Base-by-base conservation (phyloP, 2,329 filamentous ascomycete genomes). In the Alternaria sp. region DNA sequence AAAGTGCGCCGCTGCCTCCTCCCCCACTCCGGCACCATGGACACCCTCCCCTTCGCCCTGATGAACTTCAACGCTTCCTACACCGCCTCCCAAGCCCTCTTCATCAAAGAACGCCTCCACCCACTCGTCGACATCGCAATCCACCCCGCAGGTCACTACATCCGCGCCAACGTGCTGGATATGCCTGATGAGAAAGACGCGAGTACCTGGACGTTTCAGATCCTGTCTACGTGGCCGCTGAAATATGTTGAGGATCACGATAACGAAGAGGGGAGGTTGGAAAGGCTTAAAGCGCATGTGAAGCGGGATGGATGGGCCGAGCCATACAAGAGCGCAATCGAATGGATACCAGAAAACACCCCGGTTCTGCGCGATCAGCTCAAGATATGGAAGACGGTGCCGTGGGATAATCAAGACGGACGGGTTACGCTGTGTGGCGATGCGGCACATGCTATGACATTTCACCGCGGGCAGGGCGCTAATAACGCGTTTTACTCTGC, bases 361-460 rank as follows among this genome's bases (percentile, higher is more conserved):
- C 56, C 49, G 3, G 65, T 79, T 5, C 57, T 74, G 36, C 70
- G 72, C 32, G 78, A 78, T 56, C 70, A 74, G 44, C 66, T 81
- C 28, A 75, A 77, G 55, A 75, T 76, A 32, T 81, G 77, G 77
- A 77, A 75, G 21, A 73, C 77, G 1, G 65, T 73, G 5, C 65
- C 67, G 3, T 81, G 79, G 78, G 71, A 80, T 13, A 80, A 75
- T 30, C 65, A 67, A 3, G 64, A 63, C 7, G 79, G 77, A 13
- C 62, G 76, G 23, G 70, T 80, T 9, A 80, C 77, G 21, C 61
- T 81, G 5, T 77, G 75, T 15, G 79, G 79, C 3, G 79, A 81
- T 60, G 77, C 78, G 30, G 79, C 79, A n/a, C 79, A 81, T 66
- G 74, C 79, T 4, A 82, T 82, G 80, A 80, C 79, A 0, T 79